Conservation (phyloP, 352 stramenopile species). For the Phytopythium litorale region DNA sequence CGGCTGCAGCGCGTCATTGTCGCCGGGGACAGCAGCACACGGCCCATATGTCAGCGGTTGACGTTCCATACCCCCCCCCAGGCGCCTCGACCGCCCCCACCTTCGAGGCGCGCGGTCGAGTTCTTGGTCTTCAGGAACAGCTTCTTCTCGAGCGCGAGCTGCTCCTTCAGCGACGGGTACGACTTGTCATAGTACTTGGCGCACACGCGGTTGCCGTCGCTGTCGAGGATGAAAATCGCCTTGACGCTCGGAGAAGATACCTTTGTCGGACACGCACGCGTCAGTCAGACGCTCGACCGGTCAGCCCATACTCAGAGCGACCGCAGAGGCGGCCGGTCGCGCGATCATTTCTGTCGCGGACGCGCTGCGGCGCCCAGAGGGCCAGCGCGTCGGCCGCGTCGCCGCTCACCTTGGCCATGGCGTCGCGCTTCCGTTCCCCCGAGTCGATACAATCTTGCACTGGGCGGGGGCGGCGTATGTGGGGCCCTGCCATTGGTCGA, state of each 20-base stretch:
- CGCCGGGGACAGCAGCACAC: neutral
- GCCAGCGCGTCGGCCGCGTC: neutral
- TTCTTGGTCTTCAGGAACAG: constrained; percentile 90
- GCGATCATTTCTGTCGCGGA: neutral
- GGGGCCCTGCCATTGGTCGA: constrained; percentile 49
- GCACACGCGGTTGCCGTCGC: constrained; percentile 85
- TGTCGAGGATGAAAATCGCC: constrained; percentile 87
- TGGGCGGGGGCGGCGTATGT: constrained; percentile 24
- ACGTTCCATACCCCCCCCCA: neutral
- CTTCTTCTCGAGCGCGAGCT: constrained; percentile 88
- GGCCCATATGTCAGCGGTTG: neutral
- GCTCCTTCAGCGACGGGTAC: constrained; percentile 82
- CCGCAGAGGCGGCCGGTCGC: neutral
- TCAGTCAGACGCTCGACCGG: neutral
- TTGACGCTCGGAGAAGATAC: constrained; percentile 74
- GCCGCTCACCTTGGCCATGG: constrained; percentile 57
- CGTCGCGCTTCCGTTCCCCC: constrained; percentile 7
- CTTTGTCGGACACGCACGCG: constrained; percentile 14
- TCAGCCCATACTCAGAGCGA: neutral
- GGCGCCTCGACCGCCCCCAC: constrained; percentile 21
- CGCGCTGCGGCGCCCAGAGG: neutral
- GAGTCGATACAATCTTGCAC: constrained; percentile 6
- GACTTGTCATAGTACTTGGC: constrained; percentile 92
- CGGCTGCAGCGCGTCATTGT: constrained; percentile 33
- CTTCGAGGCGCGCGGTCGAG: constrained; percentile 80